Conservation (phyloP, 495 filamentous ascomycete genomes). For the Podospora pseudocomata region DNA sequence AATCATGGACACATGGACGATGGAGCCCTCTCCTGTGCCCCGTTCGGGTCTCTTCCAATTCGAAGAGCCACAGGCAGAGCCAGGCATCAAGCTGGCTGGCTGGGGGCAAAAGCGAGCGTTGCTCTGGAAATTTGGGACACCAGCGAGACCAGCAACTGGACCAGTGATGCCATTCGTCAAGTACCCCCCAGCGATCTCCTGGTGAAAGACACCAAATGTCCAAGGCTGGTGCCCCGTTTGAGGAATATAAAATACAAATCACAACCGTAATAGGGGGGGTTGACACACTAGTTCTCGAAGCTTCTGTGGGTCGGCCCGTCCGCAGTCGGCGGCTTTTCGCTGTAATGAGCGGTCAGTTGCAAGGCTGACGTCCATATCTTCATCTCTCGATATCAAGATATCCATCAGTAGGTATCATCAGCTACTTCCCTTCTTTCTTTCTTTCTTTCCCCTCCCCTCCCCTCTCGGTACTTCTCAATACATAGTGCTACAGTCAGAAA, state of each 20-base stretch:
- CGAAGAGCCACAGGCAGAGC: background rate
- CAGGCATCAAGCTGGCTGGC: slow-evolving; percentile 33
- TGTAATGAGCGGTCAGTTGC: background rate
- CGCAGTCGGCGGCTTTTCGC: slow-evolving; percentile 14
- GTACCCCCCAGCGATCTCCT: slow-evolving; percentile 1
- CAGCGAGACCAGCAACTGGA: slow-evolving; percentile 2
- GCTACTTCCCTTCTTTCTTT: too few relatives aligned
- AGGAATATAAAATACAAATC: slow-evolving; percentile 5
- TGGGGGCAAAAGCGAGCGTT: slow-evolving; percentile 22
- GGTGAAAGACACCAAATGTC: slow-evolving; percentile 3
- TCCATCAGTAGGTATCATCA: background rate
- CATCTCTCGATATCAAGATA: background rate
- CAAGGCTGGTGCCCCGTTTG: slow-evolving; percentile 10
- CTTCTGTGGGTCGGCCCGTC: slow-evolving; percentile 39
- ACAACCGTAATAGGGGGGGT: slow-evolving; percentile 4
- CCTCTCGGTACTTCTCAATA: background rate
- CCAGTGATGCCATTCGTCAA: slow-evolving; percentile 23
- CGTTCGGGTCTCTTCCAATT: background rate
- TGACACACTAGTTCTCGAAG: slow-evolving; percentile 39
- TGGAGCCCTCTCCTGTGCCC: background rate
- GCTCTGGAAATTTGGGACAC: slow-evolving; percentile 28
- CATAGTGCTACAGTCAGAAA: background rate
- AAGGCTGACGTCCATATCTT: background rate
- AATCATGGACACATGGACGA: slow-evolving; percentile 4
- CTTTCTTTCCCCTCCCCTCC: background rate